These are phyloP conservation scores for Arabidopsis suecica DNA, from an alignment of 345 rosid species.

Conservation along the genomic window DNA sequence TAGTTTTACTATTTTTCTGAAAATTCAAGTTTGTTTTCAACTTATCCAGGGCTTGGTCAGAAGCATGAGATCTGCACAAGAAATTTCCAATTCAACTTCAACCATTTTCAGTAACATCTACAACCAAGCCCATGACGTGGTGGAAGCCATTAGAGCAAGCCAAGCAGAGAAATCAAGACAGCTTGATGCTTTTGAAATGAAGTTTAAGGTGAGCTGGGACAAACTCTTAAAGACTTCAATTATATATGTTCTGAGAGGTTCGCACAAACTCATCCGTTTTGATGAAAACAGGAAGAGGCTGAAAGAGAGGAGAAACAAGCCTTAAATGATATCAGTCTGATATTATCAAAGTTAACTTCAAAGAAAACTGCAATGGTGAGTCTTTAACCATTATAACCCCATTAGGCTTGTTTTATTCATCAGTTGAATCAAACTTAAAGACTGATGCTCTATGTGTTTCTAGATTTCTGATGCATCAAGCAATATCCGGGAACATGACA, in stretches of 20 bases:
- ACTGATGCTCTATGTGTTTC: slow-evolving; percentile 22
- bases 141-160: slow-evolving; percentile 55
- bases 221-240: slow-evolving; percentile 17
- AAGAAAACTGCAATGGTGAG: slow-evolving; percentile 73
- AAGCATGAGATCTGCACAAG: slow-evolving; percentile 63
- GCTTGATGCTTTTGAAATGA: slow-evolving; percentile 63
- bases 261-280: not conserved
- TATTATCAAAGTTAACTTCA: slow-evolving; percentile 66
- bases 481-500: slow-evolving; percentile 49
- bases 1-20: not conserved
- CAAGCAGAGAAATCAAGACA: slow-evolving; percentile 57
- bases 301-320: slow-evolving; percentile 79
- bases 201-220: slow-evolving; percentile 57
- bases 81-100: slow-evolving; percentile 63
- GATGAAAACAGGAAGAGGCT: slow-evolving; percentile 71
- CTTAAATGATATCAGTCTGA: slow-evolving; percentile 61
- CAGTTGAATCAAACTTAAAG: not conserved
- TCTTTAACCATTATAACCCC: slow-evolving; percentile 10
- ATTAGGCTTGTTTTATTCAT: not conserved
- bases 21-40: slow-evolving; percentile 4
- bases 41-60: slow-evolving; percentile 59
- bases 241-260: slow-evolving; percentile 22
- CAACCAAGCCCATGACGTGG: slow-evolving; percentile 59
- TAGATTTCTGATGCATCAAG: slow-evolving; percentile 75
- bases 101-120: slow-evolving; percentile 63